Evolutionary conservation across 352 stramenopile species (phyloP).

Genomic region (Peronosclerospora sorghi): DNA sequence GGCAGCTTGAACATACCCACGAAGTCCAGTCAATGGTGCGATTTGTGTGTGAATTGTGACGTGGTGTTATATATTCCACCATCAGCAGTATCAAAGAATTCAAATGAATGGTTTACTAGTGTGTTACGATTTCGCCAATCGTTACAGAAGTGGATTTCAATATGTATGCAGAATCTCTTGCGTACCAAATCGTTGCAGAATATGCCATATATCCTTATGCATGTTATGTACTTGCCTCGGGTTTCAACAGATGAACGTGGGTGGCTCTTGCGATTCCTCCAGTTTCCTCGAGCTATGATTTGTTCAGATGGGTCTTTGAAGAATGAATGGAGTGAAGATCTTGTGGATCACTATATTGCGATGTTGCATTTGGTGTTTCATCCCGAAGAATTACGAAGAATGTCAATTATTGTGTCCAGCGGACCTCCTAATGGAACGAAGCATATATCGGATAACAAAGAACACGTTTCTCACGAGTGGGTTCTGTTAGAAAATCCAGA

Average conservation of each 20-base stretch:
- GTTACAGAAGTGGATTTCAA: constrained; percentile 74
- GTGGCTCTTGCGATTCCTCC: constrained; percentile 70
- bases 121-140: constrained; percentile 63
- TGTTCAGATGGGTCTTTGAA: constrained; percentile 36
- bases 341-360: constrained; percentile 77
- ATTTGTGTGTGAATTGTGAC: constrained; percentile 61
- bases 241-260: constrained; percentile 69
- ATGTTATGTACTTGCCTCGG: constrained; percentile 74
- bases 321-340: constrained; percentile 66
- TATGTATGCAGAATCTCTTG: constrained; percentile 51
- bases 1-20: constrained; percentile 49
- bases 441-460: constrained; percentile 21
- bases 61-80: constrained; percentile 68
- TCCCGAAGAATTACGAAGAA: constrained; percentile 60
- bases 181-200: constrained; percentile 53
- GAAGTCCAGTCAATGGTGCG: constrained; percentile 61
- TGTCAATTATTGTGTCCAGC: constrained; percentile 65
- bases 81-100: constrained; percentile 65
- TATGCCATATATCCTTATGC: constrained; percentile 78
- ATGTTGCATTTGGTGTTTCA: constrained; percentile 84
- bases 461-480: constrained; percentile 56
- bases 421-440: constrained; percentile 22
- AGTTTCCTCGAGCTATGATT: constrained; percentile 68
- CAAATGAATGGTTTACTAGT: constrained; percentile 72
- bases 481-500: constrained; percentile 77